Evolutionary conservation across 768 basidiomycete species (phyloP).

Genomic region (Psilocybe sp.): DNA sequence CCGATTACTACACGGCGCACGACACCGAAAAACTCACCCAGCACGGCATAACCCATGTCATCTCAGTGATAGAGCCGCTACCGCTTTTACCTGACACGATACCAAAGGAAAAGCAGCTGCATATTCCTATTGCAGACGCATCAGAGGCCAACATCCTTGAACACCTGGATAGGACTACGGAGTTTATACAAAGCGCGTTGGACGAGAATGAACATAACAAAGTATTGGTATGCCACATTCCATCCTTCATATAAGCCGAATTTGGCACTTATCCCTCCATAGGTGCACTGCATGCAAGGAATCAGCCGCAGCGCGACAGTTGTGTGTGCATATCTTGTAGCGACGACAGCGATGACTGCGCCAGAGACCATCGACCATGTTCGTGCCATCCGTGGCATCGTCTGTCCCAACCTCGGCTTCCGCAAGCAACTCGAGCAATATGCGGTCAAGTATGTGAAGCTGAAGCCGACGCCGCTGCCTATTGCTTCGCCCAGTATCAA

Average conservation of each 20-base stretch:
- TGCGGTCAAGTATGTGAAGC: slow-evolving; percentile 24
- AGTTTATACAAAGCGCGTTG: slow-evolving; percentile 32
- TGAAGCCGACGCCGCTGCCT: slow-evolving; percentile 8
- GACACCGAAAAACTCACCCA: slow-evolving; percentile 42
- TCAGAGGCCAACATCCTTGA: slow-evolving; percentile 28
- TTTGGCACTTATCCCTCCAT: neutral
- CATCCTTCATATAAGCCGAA: neutral
- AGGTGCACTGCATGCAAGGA: slow-evolving; percentile 81
- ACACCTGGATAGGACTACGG: slow-evolving; percentile 33
- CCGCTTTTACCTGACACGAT: slow-evolving; percentile 46
- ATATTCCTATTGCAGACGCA: slow-evolving; percentile 38
- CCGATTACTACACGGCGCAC: slow-evolving; percentile 56
- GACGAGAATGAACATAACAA: slow-evolving; percentile 32
- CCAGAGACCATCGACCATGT: slow-evolving; percentile 54
- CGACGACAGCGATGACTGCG: slow-evolving; percentile 49
- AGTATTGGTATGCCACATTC: slow-evolving; percentile 28
- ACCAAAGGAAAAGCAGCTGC: slow-evolving; percentile 39
- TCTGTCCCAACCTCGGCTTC: slow-evolving; percentile 69
- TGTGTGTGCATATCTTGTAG: slow-evolving; percentile 69
- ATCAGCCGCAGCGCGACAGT: slow-evolving; percentile 75
- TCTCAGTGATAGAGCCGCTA: slow-evolving; percentile 58
- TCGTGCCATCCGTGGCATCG: slow-evolving; percentile 54
- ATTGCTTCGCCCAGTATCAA: too few relatives aligned
- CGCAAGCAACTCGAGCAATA: slow-evolving; percentile 51
- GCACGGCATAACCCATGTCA: slow-evolving; percentile 71